Conservation (phyloP, 345 rosid species). For the Populus pruinosa region DNA sequence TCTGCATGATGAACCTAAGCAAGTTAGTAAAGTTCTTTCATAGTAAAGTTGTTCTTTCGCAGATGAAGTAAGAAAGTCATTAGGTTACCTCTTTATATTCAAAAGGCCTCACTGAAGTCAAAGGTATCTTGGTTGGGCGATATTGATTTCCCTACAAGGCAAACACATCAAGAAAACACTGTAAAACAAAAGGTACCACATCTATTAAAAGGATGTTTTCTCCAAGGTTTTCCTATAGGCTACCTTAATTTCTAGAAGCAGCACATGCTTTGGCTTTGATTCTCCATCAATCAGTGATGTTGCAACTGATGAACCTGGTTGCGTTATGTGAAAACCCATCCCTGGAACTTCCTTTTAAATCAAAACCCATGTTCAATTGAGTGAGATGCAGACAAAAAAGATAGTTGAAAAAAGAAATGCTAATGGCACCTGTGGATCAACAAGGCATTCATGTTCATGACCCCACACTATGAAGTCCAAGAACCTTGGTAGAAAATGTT, state of each 20-base stretch:
- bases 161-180: conserved; percentile 16
- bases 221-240: conserved; percentile 11
- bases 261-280: conserved; percentile 96
- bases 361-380: conserved; percentile 36
- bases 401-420: background rate
- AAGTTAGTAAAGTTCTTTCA: conserved; percentile 19
- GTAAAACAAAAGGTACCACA: background rate
- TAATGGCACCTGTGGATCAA: conserved; percentile 80
- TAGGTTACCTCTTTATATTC: conserved; percentile 76
- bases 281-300: conserved; percentile 98
- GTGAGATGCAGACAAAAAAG: background rate
- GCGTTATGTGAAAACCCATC: conserved; percentile 99
- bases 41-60: background rate
- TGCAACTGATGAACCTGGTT: conserved; percentile 98
- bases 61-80: conserved; percentile 4
- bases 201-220: background rate
- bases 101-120: conserved; percentile 92
- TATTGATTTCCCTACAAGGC: conserved; percentile 78
- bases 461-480: conserved; percentile 97
- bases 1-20: conserved; percentile 45
- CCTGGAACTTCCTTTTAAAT: conserved; percentile 84
- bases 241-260: conserved; percentile 97
- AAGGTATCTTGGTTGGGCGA: conserved; percentile 95
- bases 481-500: conserved; percentile 93
- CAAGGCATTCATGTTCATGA: conserved; percentile 93